Percentiles rank a stretch among this genome's conserved stretches.
phyloP scores from a whole-genome alignment of 1,284 basidiomycete genomes.

The Trichosporon ovoides region DNA sequence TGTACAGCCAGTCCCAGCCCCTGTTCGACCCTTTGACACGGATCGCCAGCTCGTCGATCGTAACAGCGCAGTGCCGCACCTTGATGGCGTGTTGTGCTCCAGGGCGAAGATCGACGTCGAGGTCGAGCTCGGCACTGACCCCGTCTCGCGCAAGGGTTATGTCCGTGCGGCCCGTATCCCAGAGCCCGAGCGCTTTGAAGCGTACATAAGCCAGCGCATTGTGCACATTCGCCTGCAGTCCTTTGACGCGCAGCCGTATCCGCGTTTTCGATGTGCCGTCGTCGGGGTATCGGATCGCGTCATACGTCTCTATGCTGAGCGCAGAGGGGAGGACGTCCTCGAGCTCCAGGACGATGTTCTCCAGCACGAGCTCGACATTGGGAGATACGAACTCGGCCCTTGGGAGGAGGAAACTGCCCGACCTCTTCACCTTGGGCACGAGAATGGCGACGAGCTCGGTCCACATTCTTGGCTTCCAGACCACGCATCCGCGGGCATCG shows the following conservation, averaged over 20 bases:
- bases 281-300: not conserved
- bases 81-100: not conserved
- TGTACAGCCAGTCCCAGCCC: not conserved
- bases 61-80: not conserved
- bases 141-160: constrained; percentile 10
- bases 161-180: constrained; percentile 12
- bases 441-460: not conserved
- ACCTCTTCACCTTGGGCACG: not conserved
- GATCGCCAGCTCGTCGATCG: constrained; percentile 9
- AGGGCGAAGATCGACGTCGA: constrained; percentile 12
- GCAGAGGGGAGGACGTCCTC: constrained; percentile 14
- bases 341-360: constrained; percentile 13
- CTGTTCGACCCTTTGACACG: not conserved
- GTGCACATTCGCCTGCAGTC: constrained; percentile 13
- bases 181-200: constrained; percentile 1
- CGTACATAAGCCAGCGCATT: not conserved
- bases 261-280: not conserved
- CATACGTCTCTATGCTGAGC: constrained; percentile 4
- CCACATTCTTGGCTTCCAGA: constrained; percentile 12
- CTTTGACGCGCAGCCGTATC: not conserved
- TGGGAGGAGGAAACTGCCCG: constrained; percentile 11
- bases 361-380: constrained; percentile 13
- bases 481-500: not conserved
- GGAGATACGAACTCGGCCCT: constrained; percentile 12
- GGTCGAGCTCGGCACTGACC: constrained; percentile 2